These are phyloP conservation scores for Saxophila tyrrhenica DNA, from an alignment of 495 filamentous ascomycete genomes.

Conservation along the genomic window DNA sequence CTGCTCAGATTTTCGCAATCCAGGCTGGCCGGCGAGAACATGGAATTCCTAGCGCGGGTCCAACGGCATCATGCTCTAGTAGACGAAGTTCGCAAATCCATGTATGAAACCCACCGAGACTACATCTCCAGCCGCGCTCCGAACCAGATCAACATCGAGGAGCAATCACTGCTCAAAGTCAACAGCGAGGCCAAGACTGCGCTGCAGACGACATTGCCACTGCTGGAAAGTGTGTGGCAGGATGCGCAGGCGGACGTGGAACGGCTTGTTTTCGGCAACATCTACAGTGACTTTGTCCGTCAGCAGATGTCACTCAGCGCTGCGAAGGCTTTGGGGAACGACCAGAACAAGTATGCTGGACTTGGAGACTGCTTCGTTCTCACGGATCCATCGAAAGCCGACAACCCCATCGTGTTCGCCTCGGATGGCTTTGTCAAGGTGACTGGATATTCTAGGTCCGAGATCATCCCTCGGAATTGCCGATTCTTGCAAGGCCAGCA, in stretches of 20 bases:
- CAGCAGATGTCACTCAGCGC: constrained; percentile 35
- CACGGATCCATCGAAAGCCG: constrained; percentile 34
- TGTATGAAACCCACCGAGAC: constrained; percentile 36
- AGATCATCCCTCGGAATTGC: constrained; percentile 40
- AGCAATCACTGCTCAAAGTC: constrained; percentile 25
- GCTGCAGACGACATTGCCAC: constrained; percentile 30
- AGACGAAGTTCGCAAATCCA: constrained; percentile 30
- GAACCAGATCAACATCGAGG: constrained; percentile 32
- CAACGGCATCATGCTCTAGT: constrained; percentile 29
- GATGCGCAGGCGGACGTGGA: constrained; percentile 36
- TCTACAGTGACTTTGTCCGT: constrained; percentile 43
- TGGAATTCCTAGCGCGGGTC: constrained; percentile 41
- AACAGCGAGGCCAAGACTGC: constrained; percentile 34
- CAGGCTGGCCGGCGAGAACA: constrained; percentile 33
- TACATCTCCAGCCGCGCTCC: constrained; percentile 35
- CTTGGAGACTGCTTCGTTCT: constrained; percentile 37
- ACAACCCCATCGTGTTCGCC: constrained; percentile 42
- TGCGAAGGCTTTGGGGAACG: constrained; percentile 28
- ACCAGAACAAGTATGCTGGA: constrained; percentile 29
- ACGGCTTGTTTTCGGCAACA: constrained; percentile 30
- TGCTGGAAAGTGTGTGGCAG: constrained; percentile 35
- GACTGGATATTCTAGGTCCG: constrained; percentile 36
- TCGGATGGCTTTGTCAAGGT: constrained; percentile 42
- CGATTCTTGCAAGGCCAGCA: constrained; percentile 39
- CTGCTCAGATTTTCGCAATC: constrained; percentile 36